Evolutionary conservation across 2,329 filamentous ascomycete species (phyloP).

Genomic region (Leptographium wingfieldii): DNA sequence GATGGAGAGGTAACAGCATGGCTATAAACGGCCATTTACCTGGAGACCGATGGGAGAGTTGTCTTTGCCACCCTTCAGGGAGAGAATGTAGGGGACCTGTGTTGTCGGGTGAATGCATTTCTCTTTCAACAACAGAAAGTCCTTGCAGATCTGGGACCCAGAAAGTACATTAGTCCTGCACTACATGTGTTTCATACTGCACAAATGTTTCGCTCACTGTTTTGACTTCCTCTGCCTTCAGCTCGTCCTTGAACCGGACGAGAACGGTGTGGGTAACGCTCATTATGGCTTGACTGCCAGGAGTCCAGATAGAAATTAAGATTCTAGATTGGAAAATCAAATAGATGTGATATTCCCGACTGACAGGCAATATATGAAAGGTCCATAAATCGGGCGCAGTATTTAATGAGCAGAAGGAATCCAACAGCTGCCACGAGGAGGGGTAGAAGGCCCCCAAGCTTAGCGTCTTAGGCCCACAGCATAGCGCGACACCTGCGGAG

Average conservation of each 20-base stretch:
- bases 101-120: slow-evolving; percentile 49
- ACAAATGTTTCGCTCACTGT: not conserved
- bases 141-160: slow-evolving; percentile 17
- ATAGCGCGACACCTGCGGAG: too few relatives aligned
- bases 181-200: not conserved
- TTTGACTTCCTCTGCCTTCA: slow-evolving; percentile 1
- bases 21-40: slow-evolving; percentile 25
- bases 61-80: slow-evolving; percentile 45
- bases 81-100: slow-evolving; percentile 46
- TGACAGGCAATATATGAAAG: not conserved
- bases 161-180: not conserved
- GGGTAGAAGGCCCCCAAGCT: too few relatives aligned
- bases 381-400: too few relatives aligned
- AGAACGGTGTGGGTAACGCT: slow-evolving; percentile 8
- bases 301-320: not conserved
- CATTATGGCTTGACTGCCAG: not conserved
- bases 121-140: slow-evolving; percentile 37
- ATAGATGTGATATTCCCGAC: not conserved
- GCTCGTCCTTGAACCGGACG: slow-evolving; percentile 5
- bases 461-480: too few relatives aligned
- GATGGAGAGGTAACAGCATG: not conserved
- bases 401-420: too few relatives aligned
- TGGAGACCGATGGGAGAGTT: slow-evolving; percentile 48
- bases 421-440: too few relatives aligned
- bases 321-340: not conserved